phyloP scores from a whole-genome alignment of 2,329 filamentous ascomycete genomes.

The Septoria petroselini region DNA sequence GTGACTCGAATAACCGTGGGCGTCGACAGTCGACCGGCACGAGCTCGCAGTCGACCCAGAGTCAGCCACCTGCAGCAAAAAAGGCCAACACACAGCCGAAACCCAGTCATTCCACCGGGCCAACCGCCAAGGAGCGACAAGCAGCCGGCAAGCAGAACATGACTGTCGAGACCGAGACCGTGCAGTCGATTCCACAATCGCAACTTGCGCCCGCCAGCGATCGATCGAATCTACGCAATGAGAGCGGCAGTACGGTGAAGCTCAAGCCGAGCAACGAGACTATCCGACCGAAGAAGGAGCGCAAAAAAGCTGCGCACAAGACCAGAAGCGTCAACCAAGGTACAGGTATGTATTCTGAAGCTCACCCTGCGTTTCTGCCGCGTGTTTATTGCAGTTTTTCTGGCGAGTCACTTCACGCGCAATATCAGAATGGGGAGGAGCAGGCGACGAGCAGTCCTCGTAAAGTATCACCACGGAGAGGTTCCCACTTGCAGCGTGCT shows the following conservation, averaged over 20 bases:
- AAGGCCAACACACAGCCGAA: slow-evolving; percentile 66
- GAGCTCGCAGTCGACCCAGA: slow-evolving; percentile 11
- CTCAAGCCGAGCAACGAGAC: slow-evolving; percentile 92
- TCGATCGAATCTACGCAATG: slow-evolving; percentile 57
- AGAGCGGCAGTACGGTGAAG: slow-evolving; percentile 69
- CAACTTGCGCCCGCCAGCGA: slow-evolving; percentile 61
- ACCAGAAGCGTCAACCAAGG: slow-evolving; percentile 66
- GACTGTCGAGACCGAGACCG: slow-evolving; percentile 97
- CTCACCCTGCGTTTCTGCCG: slow-evolving; percentile 17
- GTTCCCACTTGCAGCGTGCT: no score
- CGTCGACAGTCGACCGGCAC: slow-evolving; percentile 35
- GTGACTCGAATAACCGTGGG: slow-evolving; percentile 40
- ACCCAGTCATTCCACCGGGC: slow-evolving; percentile 10
- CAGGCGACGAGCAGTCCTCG: no score
- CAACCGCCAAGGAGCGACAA: slow-evolving; percentile 61
- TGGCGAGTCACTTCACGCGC: background rate
- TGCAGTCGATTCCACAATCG: slow-evolving; percentile 83
- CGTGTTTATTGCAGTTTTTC: background rate
- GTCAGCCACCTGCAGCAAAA: slow-evolving; percentile 47
- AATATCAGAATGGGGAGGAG: no score
- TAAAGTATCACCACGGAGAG: no score
- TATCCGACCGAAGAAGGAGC: slow-evolving; percentile 89
- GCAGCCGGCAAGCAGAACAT: slow-evolving; percentile 81
- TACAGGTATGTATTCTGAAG: slow-evolving; percentile 60
- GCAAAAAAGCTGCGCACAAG: slow-evolving; percentile 76